phyloP scores from a whole-genome alignment of 805 yeast genomes.

The Hanseniaspora vineae region DNA sequence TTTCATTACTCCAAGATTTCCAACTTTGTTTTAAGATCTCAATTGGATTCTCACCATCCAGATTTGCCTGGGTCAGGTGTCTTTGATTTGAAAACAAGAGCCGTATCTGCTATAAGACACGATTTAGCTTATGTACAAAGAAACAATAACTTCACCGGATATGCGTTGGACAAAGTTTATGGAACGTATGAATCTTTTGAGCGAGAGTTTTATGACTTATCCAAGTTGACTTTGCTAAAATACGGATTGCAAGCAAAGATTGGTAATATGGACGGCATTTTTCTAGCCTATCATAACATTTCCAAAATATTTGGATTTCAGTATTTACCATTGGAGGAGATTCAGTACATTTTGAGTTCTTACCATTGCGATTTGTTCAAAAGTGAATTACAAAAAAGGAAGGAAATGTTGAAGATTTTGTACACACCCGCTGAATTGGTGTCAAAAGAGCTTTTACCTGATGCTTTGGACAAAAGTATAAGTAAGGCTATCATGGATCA shows the following conservation, averaged over 20 bases:
- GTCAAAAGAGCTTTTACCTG: constrained; percentile 8
- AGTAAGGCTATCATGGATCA: constrained; percentile 39
- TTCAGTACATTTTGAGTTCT: constrained; percentile 53
- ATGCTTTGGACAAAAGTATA: constrained; percentile 12
- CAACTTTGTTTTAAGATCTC: constrained; percentile 73
- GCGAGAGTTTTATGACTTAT: constrained; percentile 64
- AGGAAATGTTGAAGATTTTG: constrained; percentile 7
- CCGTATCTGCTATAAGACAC: constrained; percentile 73
- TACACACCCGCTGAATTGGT: constrained; percentile 16
- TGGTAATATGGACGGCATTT: constrained; percentile 95
- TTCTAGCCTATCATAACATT: constrained; percentile 81
- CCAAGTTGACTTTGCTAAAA: constrained; percentile 65
- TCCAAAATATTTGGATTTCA: constrained; percentile 78
- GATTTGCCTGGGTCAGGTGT: constrained; percentile 82
- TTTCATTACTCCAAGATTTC: constrained; percentile 68
- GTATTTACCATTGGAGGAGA: constrained; percentile 60
- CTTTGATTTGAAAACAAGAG: constrained; percentile 86
- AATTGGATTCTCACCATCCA: constrained; percentile 69
- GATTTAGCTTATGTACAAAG: constrained; percentile 52
- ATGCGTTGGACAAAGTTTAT: constrained; percentile 45
- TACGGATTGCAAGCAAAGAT: constrained; percentile 85
- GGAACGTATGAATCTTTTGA: constrained; percentile 76
- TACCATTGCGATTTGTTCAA: constrained; percentile 20
- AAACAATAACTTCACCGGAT: constrained; percentile 44
- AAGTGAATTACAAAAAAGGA: constrained; percentile 8